Percentiles rank a stretch among this genome's conserved stretches.
phyloP scores from a whole-genome alignment of 176 grass and related monocot genomes.

The Avena atlantica region DNA sequence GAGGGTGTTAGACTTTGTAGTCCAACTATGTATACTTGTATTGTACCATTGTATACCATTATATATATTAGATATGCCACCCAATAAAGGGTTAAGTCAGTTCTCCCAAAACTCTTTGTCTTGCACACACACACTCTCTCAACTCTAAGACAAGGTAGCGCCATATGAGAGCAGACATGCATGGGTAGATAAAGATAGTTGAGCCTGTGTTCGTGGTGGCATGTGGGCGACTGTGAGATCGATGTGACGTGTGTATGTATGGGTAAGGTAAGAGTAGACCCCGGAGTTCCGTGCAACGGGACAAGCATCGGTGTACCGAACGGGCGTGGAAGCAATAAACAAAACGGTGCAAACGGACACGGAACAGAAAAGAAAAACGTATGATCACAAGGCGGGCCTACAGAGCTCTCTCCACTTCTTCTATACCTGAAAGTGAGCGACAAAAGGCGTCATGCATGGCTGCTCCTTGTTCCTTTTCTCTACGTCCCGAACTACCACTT shows the following conservation, averaged over 20 bases:
- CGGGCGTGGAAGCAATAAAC: slow-evolving; percentile 32
- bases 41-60: too few relatives aligned
- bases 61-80: too few relatives aligned
- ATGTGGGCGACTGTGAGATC: slow-evolving; percentile 3
- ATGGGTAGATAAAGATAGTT: too few relatives aligned
- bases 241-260: slow-evolving; percentile 26
- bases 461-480: background rate
- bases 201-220: background rate
- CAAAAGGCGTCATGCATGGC: slow-evolving; percentile 42
- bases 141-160: too few relatives aligned
- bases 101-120: too few relatives aligned
- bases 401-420: background rate
- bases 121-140: too few relatives aligned
- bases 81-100: too few relatives aligned
- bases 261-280: slow-evolving; percentile 33
- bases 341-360: slow-evolving; percentile 23
- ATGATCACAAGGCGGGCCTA: background rate
- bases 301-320: slow-evolving; percentile 45
- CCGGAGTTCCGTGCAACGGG: slow-evolving; percentile 35
- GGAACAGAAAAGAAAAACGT: slow-evolving; percentile 34
- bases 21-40: too few relatives aligned
- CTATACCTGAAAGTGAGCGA: slow-evolving; percentile 31
- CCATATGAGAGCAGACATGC: too few relatives aligned
- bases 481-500: background rate
- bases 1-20: too few relatives aligned